Evolutionary conservation across 192 early-diverging fungal species (phyloP).

Genomic region (Rhizoclosmatium sp.): DNA sequence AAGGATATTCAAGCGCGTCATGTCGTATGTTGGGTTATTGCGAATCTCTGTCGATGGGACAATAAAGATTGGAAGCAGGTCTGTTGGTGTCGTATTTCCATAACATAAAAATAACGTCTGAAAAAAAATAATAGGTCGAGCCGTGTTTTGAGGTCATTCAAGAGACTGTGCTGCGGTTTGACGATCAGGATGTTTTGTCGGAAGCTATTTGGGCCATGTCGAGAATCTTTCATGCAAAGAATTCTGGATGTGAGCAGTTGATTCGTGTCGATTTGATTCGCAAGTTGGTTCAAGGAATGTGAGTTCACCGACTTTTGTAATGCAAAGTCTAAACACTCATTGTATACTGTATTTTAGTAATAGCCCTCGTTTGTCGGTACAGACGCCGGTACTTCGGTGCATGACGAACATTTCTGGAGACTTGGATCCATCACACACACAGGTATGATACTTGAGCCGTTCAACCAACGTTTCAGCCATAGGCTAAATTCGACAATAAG

Average conservation of each 20-base stretch:
- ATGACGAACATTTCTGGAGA: constrained; percentile 46
- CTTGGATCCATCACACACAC: constrained; percentile 21
- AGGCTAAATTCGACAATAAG: constrained; percentile 1
- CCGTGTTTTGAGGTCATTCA: constrained; percentile 23
- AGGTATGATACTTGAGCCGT: constrained; percentile 25
- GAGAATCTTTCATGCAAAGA: constrained; percentile 33
- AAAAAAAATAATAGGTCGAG: background rate
- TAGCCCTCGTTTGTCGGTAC: background rate
- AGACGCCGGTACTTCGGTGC: constrained; percentile 37
- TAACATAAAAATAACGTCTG: background rate
- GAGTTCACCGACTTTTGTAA: background rate
- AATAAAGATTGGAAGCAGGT: constrained; percentile 42
- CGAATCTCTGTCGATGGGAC: constrained; percentile 45
- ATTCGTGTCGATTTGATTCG: background rate
- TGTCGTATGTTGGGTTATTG: constrained; percentile 44
- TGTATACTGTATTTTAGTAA: background rate
- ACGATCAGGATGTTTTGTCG: constrained; percentile 41
- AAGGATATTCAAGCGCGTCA: constrained; percentile 31
- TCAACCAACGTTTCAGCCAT: too few relatives aligned
- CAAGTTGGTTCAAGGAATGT: constrained; percentile 23
- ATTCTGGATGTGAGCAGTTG: constrained; percentile 16
- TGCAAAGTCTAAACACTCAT: background rate
- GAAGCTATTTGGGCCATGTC: constrained; percentile 45
- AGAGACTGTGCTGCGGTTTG: constrained; percentile 21
- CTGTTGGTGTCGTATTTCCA: background rate